Evolutionary conservation across 352 stramenopile species (phyloP).

Genomic region (Peronospora farinosa): DNA sequence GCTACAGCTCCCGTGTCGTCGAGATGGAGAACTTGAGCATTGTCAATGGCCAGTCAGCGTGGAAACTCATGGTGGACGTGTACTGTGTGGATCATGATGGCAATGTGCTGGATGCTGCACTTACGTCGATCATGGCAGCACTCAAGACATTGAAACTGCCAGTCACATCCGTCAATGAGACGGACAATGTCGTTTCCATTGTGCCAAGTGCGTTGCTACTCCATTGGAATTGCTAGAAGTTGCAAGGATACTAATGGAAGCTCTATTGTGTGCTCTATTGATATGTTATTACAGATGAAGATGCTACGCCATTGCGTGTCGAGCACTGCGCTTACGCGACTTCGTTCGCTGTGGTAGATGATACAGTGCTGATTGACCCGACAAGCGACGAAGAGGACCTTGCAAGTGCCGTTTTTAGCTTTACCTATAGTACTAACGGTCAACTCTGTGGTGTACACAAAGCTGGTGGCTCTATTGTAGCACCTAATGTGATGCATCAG

Average conservation of each 20-base stretch:
- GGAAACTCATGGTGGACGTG: slow-evolving; percentile 78
- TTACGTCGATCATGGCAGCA: slow-evolving; percentile 64
- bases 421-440: slow-evolving; percentile 58
- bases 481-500: slow-evolving; percentile 41
- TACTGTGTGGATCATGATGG: slow-evolving; percentile 79
- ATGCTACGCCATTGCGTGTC: slow-evolving; percentile 41
- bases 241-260: background rate
- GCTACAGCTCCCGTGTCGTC: slow-evolving; percentile 54
- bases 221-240: background rate
- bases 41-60: slow-evolving; percentile 65
- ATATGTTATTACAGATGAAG: slow-evolving; percentile 33
- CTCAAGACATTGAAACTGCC: slow-evolving; percentile 61
- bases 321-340: slow-evolving; percentile 59
- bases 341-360: slow-evolving; percentile 59
- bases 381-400: slow-evolving; percentile 69
- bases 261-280: slow-evolving; percentile 3
- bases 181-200: slow-evolving; percentile 66
- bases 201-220: slow-evolving; percentile 32
- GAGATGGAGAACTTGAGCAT: slow-evolving; percentile 76
- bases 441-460: slow-evolving; percentile 73
- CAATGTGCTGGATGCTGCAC: slow-evolving; percentile 67
- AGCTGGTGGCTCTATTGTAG: slow-evolving; percentile 45
- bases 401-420: slow-evolving; percentile 44
- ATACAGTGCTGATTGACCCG: slow-evolving; percentile 56
- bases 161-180: slow-evolving; percentile 53